Percentiles rank a stretch among this genome's conserved stretches.
Conservation (phyloP, 2,329 filamentous ascomycete species). For the Sclerotinia borealis region DNA sequence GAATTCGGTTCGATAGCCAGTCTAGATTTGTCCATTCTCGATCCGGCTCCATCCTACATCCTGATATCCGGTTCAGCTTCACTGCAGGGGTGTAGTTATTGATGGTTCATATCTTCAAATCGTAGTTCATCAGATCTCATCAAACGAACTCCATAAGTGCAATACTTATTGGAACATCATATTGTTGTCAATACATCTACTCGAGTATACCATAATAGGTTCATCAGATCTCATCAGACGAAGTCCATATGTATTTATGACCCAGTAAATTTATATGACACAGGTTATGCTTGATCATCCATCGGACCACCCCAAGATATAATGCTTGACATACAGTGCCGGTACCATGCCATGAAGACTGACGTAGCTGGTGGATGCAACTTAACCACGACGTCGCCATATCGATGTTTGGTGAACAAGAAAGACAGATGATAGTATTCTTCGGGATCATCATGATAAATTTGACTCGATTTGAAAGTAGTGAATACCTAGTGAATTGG, state of each 20-base stretch:
- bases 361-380: not conserved
- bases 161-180: not conserved
- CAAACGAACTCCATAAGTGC: not conserved
- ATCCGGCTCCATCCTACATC: not conserved
- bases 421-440: not conserved
- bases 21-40: not conserved
- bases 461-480: not conserved
- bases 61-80: not conserved
- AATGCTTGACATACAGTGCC: not conserved
- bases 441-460: not conserved
- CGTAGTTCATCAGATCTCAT: not conserved
- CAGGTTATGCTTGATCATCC: constrained; percentile 9
- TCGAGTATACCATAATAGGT: too few species aligned
- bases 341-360: not conserved
- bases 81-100: not conserved
- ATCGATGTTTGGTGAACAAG: not conserved
- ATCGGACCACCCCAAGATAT: not conserved
- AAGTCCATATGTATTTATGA: not conserved
- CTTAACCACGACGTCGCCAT: not conserved
- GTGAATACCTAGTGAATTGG: not conserved
- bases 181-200: too few species aligned
- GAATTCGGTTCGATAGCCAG: not conserved
- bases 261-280: not conserved
- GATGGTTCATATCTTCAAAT: not conserved
- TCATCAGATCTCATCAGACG: too few species aligned